Evolutionary conservation across 2,329 filamentous ascomycete genomes (phyloP), one percentile per base, ranked within the genome.

Genomic region (Penicillium sp.): DNA sequence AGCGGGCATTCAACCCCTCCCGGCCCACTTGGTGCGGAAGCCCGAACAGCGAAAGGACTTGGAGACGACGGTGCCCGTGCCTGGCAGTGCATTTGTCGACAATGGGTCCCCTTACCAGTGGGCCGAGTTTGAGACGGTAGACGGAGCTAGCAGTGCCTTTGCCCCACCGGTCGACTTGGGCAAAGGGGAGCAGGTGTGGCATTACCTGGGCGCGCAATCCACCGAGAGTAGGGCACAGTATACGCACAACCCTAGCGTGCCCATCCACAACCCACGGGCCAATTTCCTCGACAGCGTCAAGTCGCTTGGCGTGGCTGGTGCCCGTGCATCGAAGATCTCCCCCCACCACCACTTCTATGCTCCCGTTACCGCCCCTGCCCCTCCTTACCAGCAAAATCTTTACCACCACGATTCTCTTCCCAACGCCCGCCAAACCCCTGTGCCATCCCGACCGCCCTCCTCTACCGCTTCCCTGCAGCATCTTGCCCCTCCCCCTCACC

Each of bases 191-290:
- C 82, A 85, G 58, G 63, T 95, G 12, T 96, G 89, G 86, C 77
- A 87, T 66, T 96, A 95, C 61, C 74, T 98, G 43, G 86, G 86
- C 20, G 79, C 79, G 60, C 77, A 76, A 13, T 96, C 90, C 14
- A 95, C 90, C 5, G 90, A 96, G 57, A 84, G 87, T 37, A 88
- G 82, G 62, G 82, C 88, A 16, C 87, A 93, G 60, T 98, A 92
- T 65, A 94, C 89, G 3, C 85, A 92, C 54, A 80, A 94, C 64
- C 77, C 75, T 29, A 68, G 65, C 41, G 71, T 70, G 41, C 49
- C 54, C 42, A 51, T 66, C 46, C 66, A 72, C 62, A 71, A 73
- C 54, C 63, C 65, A 45, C 61, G 65, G 45, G 65, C 68, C 44
- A 71, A 71, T 61, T 73, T 72, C 62, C 60, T 73, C 38, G 68